Percentiles rank a stretch among this genome's conserved stretches.
Evolutionary conservation across 2,329 filamentous ascomycete genomes (phyloP).

Genomic region (Tolypocladium sp.): DNA sequence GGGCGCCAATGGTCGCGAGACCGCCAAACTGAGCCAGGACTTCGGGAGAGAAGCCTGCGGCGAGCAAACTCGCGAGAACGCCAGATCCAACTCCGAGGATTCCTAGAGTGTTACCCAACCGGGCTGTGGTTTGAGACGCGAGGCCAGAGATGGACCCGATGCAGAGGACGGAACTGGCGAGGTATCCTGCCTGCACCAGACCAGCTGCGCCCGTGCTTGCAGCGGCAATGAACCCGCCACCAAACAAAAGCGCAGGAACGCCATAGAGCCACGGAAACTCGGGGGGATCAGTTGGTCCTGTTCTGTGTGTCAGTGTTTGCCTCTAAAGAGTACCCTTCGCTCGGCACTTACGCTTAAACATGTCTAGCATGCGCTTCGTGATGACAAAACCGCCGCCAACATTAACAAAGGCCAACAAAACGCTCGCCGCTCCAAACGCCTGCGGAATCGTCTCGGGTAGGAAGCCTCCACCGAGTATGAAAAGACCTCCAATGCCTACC

Average conservation of each 20-base stretch:
- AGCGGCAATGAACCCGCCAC: conserved; percentile 71
- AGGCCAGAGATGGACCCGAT: conserved; percentile 77
- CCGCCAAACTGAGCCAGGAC: conserved; percentile 72
- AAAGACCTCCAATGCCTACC: conserved; percentile 82
- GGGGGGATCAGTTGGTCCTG: conserved; percentile 70
- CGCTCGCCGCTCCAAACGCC: conserved; percentile 66
- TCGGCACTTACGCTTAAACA: conserved; percentile 59
- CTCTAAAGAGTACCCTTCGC: no score
- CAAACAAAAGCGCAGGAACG: conserved; percentile 66
- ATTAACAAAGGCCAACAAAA: conserved; percentile 80
- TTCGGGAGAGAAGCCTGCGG: conserved; percentile 71
- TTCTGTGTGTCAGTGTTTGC: conserved; percentile 6
- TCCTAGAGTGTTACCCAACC: conserved; percentile 77
- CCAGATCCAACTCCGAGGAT: conserved; percentile 79
- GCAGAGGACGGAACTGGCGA: conserved; percentile 76
- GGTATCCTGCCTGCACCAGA: conserved; percentile 78
- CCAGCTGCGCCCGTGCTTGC: conserved; percentile 75
- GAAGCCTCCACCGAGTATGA: conserved; percentile 78
- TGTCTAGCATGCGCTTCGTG: conserved; percentile 88
- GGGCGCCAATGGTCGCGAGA: conserved; percentile 61
- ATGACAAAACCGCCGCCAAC: conserved; percentile 85
- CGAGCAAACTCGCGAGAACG: conserved; percentile 72
- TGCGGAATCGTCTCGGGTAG: conserved; percentile 73
- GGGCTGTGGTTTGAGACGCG: conserved; percentile 72
- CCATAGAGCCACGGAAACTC: conserved; percentile 86